Percentiles rank a stretch among this genome's conserved stretches.
phyloP scores from a whole-genome alignment of 768 basidiomycete species.

The Pulveroboletus sp. region DNA sequence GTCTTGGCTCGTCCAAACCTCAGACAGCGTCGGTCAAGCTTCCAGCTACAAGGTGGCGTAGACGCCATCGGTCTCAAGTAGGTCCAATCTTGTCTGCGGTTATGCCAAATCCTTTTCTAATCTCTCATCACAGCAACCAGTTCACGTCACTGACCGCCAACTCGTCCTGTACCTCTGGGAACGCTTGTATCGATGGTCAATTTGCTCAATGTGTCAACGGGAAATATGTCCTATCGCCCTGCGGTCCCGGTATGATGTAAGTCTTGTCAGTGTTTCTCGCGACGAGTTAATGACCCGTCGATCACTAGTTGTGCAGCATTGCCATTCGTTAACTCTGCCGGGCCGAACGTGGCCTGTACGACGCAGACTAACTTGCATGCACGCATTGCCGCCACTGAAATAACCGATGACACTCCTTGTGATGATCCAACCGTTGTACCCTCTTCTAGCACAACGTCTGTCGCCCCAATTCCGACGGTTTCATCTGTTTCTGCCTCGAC shows the following conservation, averaged over 20 bases:
- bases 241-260: constrained; percentile 16
- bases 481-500: constrained; percentile 10
- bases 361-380: constrained; percentile 42
- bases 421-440: constrained; percentile 16
- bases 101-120: background rate
- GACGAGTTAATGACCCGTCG: background rate
- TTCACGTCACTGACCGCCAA: constrained; percentile 20
- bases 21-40: constrained; percentile 23
- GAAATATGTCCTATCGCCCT: constrained; percentile 28
- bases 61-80: constrained; percentile 41
- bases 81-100: constrained; percentile 5
- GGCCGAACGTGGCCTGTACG: constrained; percentile 50
- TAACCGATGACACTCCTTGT: constrained; percentile 18
- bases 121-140: constrained; percentile 15
- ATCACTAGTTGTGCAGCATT: constrained; percentile 34
- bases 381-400: constrained; percentile 40
- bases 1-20: constrained; percentile 36
- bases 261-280: background rate
- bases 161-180: constrained; percentile 34
- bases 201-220: constrained; percentile 58
- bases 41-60: constrained; percentile 38
- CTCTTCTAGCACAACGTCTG: constrained; percentile 6
- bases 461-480: background rate
- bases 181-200: constrained; percentile 44
- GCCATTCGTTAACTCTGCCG: constrained; percentile 45